Base-by-base conservation (phyloP, 2,329 filamentous ascomycete genomes). In the Xylaria digitata region DNA sequence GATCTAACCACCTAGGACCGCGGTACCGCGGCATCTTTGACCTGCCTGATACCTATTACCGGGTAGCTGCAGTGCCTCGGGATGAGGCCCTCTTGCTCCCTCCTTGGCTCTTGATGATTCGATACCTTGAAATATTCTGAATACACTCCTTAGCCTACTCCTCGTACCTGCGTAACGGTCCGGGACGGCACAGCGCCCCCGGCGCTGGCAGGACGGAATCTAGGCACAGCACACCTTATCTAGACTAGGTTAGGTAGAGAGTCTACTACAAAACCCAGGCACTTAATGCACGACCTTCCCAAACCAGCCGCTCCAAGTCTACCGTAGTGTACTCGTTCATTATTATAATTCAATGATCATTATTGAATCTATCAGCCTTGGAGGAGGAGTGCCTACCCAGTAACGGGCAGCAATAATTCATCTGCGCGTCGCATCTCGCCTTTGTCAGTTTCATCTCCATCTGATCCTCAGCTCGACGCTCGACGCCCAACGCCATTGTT, bases 261-360 rank as follows among this genome's bases (percentile, higher is more conserved):
- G 37, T 40, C 34, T 37, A 37, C 45, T 53, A 46, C 58, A 37
- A 54, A 54, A 37, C 43, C 42, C 26, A 54, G 49, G 9, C 26
- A 19, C n/a, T n/a, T 11, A 6, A 26, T 34, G 11, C 43, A 21
- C 43, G 45, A 63, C 60, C 60, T 63, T 45, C 48, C 40, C 34
- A 37, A 53, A 21, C 37, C 13, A 23, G 58, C 40, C 42, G 11
- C 37, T 53, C 23, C 6, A 53, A 37, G 11, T 4, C 19, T 40
- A 26, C 34, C n/a, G 34, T 60, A 26, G 17, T 42, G 19, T 6
- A 48, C 37, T 40, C 37, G 37, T 9, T 40, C 37, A 5, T 40
- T 26, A 26, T 13, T 40, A 40, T 15, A 40, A 17, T 32, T n/a
- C 13, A 40, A 37, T 26, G 26, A 26, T 26, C 26, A 26, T 26